Evolutionary conservation across 352 stramenopile species (phyloP).

Genomic region (Globisporangium sylvaticum): DNA sequence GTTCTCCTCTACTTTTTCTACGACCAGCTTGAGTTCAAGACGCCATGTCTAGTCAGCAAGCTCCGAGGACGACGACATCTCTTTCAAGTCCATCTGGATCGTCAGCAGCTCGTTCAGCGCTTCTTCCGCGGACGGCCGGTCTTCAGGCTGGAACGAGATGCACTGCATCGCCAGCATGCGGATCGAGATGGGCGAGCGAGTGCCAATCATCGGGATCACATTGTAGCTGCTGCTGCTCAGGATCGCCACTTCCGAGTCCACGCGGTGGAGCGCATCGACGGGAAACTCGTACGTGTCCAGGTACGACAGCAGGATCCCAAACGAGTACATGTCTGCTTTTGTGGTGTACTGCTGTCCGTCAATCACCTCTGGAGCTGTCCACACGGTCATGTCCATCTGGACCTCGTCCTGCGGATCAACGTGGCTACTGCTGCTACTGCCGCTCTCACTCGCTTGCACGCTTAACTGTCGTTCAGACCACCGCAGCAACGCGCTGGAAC

Average conservation of each 20-base stretch:
- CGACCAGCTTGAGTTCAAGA: neutral
- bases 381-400: conserved; percentile 48
- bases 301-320: conserved; percentile 35
- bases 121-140: conserved; percentile 32
- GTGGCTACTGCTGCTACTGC: neutral
- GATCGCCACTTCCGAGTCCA: conserved; percentile 41
- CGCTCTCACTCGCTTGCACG: conserved; percentile 1
- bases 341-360: conserved; percentile 43
- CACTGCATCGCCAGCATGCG: conserved; percentile 39
- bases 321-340: conserved; percentile 44
- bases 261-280: conserved; percentile 26
- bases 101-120: conserved; percentile 26
- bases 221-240: conserved; percentile 23
- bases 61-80: conserved; percentile 19
- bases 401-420: conserved; percentile 16
- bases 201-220: conserved; percentile 12
- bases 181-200: conserved; percentile 25
- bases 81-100: conserved; percentile 23
- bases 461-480: conserved; percentile 29
- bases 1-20: neutral
- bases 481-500: conserved; percentile 32
- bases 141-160: conserved; percentile 40
- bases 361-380: conserved; percentile 38
- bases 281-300: conserved; percentile 37
- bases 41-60: neutral